Percentiles rank a stretch among this genome's conserved stretches.
Conservation (phyloP, 306 rosid genomes). For the Quercus alba region DNA sequence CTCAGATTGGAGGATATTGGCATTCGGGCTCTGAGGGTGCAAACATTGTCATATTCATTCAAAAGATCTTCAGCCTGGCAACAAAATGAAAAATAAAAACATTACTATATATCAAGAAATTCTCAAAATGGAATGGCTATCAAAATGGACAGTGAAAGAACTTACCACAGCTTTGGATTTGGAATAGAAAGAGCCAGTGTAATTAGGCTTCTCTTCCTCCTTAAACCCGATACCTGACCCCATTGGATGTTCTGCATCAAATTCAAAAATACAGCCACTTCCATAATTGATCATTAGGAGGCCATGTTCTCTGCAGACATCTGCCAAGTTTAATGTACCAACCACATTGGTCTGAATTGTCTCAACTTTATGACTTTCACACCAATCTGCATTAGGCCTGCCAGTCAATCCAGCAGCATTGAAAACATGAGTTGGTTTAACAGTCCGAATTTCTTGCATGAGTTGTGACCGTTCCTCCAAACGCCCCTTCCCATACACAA, state of each 20-base stretch:
- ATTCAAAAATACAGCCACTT: slow-evolving; percentile 87
- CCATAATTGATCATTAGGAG: slow-evolving; percentile 75
- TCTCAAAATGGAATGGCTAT: too few species aligned
- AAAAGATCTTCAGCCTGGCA: slow-evolving; percentile 80
- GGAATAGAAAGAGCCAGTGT: slow-evolving; percentile 78
- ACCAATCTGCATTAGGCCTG: slow-evolving; percentile 89
- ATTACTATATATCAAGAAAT: too few species aligned
- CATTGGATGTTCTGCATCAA: slow-evolving; percentile 69
- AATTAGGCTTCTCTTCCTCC: slow-evolving; percentile 86
- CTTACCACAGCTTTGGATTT: slow-evolving; percentile 89
- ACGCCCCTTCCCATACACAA: slow-evolving; percentile 80
- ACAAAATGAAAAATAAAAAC: too few species aligned
- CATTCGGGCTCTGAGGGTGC: slow-evolving; percentile 90
- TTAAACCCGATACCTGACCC: slow-evolving; percentile 82
- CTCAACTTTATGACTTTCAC: slow-evolving; percentile 71
- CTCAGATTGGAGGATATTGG: slow-evolving; percentile 82
- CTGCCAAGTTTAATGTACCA: slow-evolving; percentile 85
- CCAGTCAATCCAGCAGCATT: slow-evolving; percentile 91
- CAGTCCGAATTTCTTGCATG: slow-evolving; percentile 54
- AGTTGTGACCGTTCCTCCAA: slow-evolving; percentile 72
- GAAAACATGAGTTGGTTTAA: slow-evolving; percentile 79
- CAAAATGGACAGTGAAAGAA: not conserved
- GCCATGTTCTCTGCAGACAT: slow-evolving; percentile 76
- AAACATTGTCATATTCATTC: slow-evolving; percentile 79
- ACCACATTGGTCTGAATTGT: slow-evolving; percentile 72